Percentiles rank a stretch among this genome's conserved stretches.
phyloP scores from a whole-genome alignment of 139 green algal genomes.

The Ettlia oleoabundans region DNA sequence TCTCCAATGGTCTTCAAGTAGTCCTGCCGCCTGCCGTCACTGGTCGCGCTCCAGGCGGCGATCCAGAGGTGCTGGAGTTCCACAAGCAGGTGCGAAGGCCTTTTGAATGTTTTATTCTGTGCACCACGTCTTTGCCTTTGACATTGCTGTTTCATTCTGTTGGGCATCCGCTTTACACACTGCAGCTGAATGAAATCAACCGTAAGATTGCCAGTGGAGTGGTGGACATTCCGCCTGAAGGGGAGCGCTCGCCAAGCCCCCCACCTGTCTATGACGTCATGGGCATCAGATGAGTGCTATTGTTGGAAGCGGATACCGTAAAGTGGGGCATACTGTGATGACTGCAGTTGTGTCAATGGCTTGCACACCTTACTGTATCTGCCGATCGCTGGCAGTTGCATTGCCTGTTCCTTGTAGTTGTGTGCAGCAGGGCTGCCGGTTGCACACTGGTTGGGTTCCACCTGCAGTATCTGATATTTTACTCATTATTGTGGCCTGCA shows the following conservation, averaged over 20 bases:
- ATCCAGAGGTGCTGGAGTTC: conserved; percentile 56
- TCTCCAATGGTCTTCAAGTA: conserved; percentile 54
- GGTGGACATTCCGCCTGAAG: conserved; percentile 72
- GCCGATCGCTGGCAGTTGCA: too few species aligned
- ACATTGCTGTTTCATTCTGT: background rate
- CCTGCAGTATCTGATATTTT: too few species aligned
- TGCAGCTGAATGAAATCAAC: conserved; percentile 55
- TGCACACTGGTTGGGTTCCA: too few species aligned
- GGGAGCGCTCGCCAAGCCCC: conserved; percentile 88
- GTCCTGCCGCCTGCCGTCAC: conserved; percentile 54
- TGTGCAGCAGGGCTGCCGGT: too few species aligned
- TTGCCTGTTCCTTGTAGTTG: too few species aligned
- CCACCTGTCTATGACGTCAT: conserved; percentile 92
- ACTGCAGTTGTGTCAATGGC: background rate
- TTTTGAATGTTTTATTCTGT: background rate
- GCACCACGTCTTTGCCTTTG: background rate
- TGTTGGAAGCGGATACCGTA: too few species aligned
- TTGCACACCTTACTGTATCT: too few species aligned
- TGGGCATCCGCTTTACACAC: too few species aligned
- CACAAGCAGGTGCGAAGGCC: conserved; percentile 34
- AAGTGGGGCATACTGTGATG: too few species aligned
- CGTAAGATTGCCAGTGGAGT: conserved; percentile 50
- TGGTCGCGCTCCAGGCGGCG: conserved; percentile 27
- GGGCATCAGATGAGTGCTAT: conserved; percentile 79
- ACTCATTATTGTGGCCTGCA: background rate